These are phyloP conservation scores for Cladobotryum protrusum DNA, from an alignment of 2,329 filamentous ascomycete genomes.

Conservation along the genomic window DNA sequence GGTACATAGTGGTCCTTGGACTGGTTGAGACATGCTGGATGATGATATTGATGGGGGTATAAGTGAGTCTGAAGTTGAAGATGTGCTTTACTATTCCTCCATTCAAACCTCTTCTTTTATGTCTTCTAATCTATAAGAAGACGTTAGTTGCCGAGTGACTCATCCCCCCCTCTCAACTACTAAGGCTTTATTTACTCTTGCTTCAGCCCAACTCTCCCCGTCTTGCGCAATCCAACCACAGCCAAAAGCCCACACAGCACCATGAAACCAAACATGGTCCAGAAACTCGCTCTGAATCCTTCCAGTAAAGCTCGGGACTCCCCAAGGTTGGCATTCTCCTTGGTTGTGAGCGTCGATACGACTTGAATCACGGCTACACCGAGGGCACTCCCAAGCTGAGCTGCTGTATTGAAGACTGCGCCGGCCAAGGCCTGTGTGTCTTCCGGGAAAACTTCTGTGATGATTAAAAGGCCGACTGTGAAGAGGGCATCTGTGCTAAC, in stretches of 20 bases:
- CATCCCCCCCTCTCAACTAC: neutral
- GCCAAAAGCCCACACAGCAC: conserved; percentile 15
- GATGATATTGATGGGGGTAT: too few relatives aligned
- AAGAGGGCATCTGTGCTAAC: conserved; percentile 45
- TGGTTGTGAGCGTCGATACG: conserved; percentile 34
- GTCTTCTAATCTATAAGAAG: neutral
- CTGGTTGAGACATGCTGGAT: neutral
- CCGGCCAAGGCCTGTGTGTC: conserved; percentile 53
- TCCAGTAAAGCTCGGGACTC: conserved; percentile 32
- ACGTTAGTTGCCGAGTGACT: neutral
- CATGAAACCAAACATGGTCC: conserved; percentile 44
- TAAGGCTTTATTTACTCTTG: neutral
- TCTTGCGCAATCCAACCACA: conserved; percentile 2
- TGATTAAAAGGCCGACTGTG: conserved; percentile 48
- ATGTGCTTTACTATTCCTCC: too few relatives aligned
- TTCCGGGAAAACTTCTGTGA: conserved; percentile 49
- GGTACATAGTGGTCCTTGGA: neutral
- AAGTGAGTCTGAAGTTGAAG: too few relatives aligned
- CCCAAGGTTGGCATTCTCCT: conserved; percentile 22
- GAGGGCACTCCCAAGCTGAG: conserved; percentile 49
- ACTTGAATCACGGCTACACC: conserved; percentile 43
- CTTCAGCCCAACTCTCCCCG: neutral
- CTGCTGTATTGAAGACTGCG: conserved; percentile 54
- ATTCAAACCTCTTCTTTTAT: too few relatives aligned
- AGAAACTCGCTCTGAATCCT: conserved; percentile 46